Evolutionary conservation across 768 basidiomycete species (phyloP).

Genomic region (Boletus rubescentipes): DNA sequence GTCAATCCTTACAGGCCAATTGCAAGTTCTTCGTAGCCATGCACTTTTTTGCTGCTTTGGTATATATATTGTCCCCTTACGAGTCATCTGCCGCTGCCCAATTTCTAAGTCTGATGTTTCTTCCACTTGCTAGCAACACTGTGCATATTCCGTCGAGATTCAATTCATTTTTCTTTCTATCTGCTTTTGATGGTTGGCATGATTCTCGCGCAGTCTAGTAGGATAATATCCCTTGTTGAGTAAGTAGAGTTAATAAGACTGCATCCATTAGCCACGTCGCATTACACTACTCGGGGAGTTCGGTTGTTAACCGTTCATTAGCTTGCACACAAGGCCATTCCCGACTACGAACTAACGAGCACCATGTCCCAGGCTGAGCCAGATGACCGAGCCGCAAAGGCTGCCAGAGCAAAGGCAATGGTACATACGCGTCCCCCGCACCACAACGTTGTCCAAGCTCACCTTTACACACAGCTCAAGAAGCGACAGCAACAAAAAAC

Average conservation of each 20-base stretch:
- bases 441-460: neutral
- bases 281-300: neutral
- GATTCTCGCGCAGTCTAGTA: neutral
- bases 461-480: conserved; percentile 56
- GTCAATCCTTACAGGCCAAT: conserved; percentile 60
- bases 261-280: conserved; percentile 7
- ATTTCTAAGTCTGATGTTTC: conserved; percentile 35
- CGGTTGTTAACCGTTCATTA: conserved; percentile 2
- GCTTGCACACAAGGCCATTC: conserved; percentile 5
- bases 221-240: neutral
- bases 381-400: conserved; percentile 74
- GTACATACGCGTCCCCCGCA: conserved; percentile 39
- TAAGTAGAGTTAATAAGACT: conserved; percentile 3
- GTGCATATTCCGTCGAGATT: conserved; percentile 46
- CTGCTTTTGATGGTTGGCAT: neutral
- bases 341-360: conserved; percentile 1
- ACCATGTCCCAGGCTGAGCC: conserved; percentile 46
- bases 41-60: conserved; percentile 34
- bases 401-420: conserved; percentile 82
- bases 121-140: conserved; percentile 37
- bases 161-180: conserved; percentile 34
- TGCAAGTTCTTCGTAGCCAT: conserved; percentile 36
- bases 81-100: conserved; percentile 31
- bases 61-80: conserved; percentile 38
- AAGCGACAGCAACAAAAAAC: conserved; percentile 77